Evolutionary conservation across 441 rosid species (phyloP).

Genomic region (Codiaeum variegatum): DNA sequence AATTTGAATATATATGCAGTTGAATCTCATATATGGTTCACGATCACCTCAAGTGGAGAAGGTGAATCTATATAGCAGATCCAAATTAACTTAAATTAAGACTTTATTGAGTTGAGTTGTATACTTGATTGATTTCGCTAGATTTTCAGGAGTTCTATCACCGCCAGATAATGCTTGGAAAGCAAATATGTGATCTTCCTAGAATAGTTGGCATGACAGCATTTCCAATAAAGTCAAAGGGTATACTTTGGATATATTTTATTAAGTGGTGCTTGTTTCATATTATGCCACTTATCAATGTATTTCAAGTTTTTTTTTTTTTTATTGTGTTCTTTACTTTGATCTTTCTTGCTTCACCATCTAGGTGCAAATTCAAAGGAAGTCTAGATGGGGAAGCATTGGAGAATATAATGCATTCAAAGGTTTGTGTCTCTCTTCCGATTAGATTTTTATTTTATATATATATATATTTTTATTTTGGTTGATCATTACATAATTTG

Average conservation of each 20-base stretch:
- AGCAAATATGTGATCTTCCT: slow-evolving; percentile 44
- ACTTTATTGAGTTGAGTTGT: no score
- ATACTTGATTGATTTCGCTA: slow-evolving; percentile 4
- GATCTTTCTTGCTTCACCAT: slow-evolving; percentile 4
- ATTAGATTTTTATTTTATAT: not conserved
- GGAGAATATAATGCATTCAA: slow-evolving; percentile 73
- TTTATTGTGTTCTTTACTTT: no score
- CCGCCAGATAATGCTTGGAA: slow-evolving; percentile 31
- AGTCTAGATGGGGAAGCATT: no score
- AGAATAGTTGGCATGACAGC: slow-evolving; percentile 96
- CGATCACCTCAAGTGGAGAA: no score
- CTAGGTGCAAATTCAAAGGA: no score
- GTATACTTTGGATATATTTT: slow-evolving; percentile 29
- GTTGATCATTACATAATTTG: not conserved
- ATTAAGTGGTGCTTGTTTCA: not conserved
- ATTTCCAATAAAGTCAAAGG: slow-evolving; percentile 78
- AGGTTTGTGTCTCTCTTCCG: slow-evolving; percentile 45
- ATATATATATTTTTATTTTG: not conserved
- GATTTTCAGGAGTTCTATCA: slow-evolving; percentile 82
- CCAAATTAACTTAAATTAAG: no score
- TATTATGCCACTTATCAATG: not conserved
- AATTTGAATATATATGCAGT: not conserved
- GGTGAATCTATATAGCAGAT: no score
- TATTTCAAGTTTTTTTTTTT: not conserved
- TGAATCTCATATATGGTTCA: no score